These are phyloP conservation scores for Talaromyces sp. DNA, from an alignment of 2,329 filamentous ascomycete genomes.

Conservation along the genomic window DNA sequence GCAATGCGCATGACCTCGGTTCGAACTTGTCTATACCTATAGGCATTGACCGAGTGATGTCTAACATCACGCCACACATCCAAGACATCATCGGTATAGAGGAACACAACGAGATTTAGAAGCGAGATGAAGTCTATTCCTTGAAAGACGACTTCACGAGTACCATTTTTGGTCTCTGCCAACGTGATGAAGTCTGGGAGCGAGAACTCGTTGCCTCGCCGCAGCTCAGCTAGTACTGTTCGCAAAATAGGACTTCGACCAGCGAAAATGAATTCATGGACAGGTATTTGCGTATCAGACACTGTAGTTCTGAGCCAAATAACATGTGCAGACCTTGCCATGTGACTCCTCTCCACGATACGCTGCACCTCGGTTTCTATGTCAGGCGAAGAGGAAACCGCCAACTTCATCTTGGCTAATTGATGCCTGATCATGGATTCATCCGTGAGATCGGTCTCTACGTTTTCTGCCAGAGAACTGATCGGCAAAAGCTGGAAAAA, in stretches of 20 bases:
- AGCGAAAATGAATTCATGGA: constrained; percentile 76
- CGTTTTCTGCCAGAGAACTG: constrained; percentile 53
- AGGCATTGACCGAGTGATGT: constrained; percentile 62
- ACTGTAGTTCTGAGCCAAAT: constrained; percentile 53
- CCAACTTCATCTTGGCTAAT: constrained; percentile 36
- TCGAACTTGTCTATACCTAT: constrained; percentile 74
- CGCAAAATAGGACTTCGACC: constrained; percentile 70
- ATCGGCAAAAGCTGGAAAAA: constrained; percentile 68
- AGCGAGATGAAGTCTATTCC: constrained; percentile 74
- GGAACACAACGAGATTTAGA: constrained; percentile 73
- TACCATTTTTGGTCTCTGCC: constrained; percentile 50
- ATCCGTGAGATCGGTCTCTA: constrained; percentile 27
- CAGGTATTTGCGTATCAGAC: constrained; percentile 70
- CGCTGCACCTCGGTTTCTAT: constrained; percentile 42
- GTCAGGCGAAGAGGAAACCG: constrained; percentile 44
- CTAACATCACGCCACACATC: constrained; percentile 82
- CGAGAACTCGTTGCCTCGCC: constrained; percentile 53
- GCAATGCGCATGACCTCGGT: constrained; percentile 86
- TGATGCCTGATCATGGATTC: constrained; percentile 12
- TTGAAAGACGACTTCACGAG: constrained; percentile 62
- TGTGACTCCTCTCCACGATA: constrained; percentile 26
- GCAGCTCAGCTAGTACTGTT: constrained; percentile 57
- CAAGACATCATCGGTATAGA: constrained; percentile 75
- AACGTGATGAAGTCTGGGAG: constrained; percentile 62
- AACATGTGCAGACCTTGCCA: constrained; percentile 27